A percentile compares a stretch with the other conserved stretches of the same genome.
phyloP scores from a whole-genome alignment of 495 filamentous ascomycete species.

The Penicillium arizonense region DNA sequence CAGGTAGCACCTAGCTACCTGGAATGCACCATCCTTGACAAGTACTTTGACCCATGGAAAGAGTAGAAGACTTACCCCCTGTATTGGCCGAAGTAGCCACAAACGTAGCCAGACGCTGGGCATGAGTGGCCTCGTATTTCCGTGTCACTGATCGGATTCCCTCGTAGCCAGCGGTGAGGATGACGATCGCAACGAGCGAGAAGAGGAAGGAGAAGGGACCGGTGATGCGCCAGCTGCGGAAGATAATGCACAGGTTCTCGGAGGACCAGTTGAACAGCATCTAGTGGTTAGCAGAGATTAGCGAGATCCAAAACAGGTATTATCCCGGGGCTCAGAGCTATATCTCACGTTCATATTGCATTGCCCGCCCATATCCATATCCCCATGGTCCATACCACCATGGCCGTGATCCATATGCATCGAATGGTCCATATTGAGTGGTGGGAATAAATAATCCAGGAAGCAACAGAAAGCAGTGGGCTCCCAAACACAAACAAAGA shows the following conservation, averaged over 20 bases:
- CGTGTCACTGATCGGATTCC: conserved; percentile 72
- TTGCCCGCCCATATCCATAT: conserved; percentile 58
- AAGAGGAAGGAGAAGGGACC: conserved; percentile 69
- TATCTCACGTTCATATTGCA: conserved; percentile 84
- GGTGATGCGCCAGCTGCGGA: conserved; percentile 82
- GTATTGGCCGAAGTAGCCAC: conserved; percentile 28
- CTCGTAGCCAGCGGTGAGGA: conserved; percentile 88
- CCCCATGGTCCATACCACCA: conserved; percentile 45
- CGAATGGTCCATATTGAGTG: conserved; percentile 32
- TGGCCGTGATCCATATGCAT: conserved; percentile 49
- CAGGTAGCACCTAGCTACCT: neutral
- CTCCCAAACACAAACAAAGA: neutral
- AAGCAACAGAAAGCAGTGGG: neutral
- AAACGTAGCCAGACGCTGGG: conserved; percentile 45
- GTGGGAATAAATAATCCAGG: neutral
- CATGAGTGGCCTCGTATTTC: conserved; percentile 67
- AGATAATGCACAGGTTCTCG: conserved; percentile 90
- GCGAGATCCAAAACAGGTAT: neutral
- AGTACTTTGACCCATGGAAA: neutral
- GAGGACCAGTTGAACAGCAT: conserved; percentile 99
- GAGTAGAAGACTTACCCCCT: conserved; percentile 50
- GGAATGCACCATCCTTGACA: conserved; percentile 1
- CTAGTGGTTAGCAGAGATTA: conserved; percentile 36
- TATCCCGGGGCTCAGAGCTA: neutral
- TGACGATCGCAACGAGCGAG: conserved; percentile 78